Base-by-base conservation (phyloP, 2,329 filamentous ascomycete species). In the Phyllachora maydis region DNA sequence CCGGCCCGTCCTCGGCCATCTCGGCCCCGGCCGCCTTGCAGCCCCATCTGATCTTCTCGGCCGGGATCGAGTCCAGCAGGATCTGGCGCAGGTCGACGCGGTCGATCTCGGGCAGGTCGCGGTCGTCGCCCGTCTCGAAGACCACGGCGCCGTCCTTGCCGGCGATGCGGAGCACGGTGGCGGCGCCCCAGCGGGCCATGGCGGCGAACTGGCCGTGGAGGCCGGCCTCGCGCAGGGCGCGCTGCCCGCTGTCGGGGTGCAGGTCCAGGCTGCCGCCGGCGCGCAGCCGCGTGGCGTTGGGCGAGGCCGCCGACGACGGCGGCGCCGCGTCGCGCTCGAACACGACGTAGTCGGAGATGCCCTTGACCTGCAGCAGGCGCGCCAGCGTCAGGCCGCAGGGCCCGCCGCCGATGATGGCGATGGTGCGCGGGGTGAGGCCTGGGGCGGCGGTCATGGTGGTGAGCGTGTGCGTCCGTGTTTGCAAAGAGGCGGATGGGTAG, bases 71-170 rank as follows among this genome's bases (percentile, higher is more conserved):
- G 7, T 36, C 30, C n/a, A 52, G 32, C 2, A 54, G 36, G 12
- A 52, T 28, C n/a, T 34, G 19, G 6, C 45, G 35, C 25, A 54
- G 26, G 18, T 43, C 38, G 8, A 28, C 25, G 3, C 50, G 44
- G 31, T 54, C 50, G 16, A 53, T 49, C 32, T 54, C 50, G 1
- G 50, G 50, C 9, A 40, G 30, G 19, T 45, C 39, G 4, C 30
- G 31, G 4, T 33, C 38, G 16, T 40, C 36, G 4, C 34, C 38
- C 2, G 26, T 17, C 11, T 24, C 11, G 8, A 32, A 41, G 10
- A 47, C 39, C 4, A 40, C 38, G 24, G 45, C 30, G 5, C 29
- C 28, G 6, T 8, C 7, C 22, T 31, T 28, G 22, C 30, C 29
- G 6, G 26, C 11, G 10, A 30, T 13, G n/a, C n/a, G n/a, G 2